Conservation (phyloP, 2,329 filamentous ascomycete genomes). For the Ophiocordyceps robertsii region DNA sequence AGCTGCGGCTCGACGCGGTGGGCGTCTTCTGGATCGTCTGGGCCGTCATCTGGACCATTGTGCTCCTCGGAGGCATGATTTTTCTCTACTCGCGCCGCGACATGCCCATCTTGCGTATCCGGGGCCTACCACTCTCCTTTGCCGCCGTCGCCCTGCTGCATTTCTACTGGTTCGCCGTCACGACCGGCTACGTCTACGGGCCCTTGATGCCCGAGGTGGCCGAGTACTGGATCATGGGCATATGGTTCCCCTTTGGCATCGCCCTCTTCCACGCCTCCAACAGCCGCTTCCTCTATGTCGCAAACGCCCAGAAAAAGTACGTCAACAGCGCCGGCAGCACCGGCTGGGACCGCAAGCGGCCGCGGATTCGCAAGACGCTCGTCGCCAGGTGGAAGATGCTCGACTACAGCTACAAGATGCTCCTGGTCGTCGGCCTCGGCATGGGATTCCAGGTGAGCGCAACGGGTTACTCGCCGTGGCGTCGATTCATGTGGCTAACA, state of each 20-base stretch:
- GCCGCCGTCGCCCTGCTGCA: slow-evolving; percentile 25
- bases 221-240: slow-evolving; percentile 55
- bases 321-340: slow-evolving; percentile 7
- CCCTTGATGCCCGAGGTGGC: slow-evolving; percentile 32
- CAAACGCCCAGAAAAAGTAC: slow-evolving; percentile 36
- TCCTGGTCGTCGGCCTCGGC: slow-evolving; percentile 35
- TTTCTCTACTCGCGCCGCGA: slow-evolving; percentile 26
- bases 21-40: slow-evolving; percentile 28
- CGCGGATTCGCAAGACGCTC: slow-evolving; percentile 12
- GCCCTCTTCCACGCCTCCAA: slow-evolving; percentile 54
- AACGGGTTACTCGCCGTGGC: neutral
- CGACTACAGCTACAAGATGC: slow-evolving; percentile 33
- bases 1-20: slow-evolving; percentile 20
- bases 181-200: slow-evolving; percentile 24
- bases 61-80: slow-evolving; percentile 24
- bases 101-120: slow-evolving; percentile 25
- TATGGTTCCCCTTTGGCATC: slow-evolving; percentile 51
- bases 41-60: slow-evolving; percentile 21
- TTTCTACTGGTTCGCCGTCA: slow-evolving; percentile 27
- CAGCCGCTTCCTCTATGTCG: slow-evolving; percentile 44
- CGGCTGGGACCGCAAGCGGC: slow-evolving; percentile 3
- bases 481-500: neutral
- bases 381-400: slow-evolving; percentile 23
- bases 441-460: slow-evolving; percentile 41
- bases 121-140: slow-evolving; percentile 26